Evolutionary conservation across 2,329 filamentous ascomycete species (phyloP).

Genomic region (Coniochaeta ligniaria): DNA sequence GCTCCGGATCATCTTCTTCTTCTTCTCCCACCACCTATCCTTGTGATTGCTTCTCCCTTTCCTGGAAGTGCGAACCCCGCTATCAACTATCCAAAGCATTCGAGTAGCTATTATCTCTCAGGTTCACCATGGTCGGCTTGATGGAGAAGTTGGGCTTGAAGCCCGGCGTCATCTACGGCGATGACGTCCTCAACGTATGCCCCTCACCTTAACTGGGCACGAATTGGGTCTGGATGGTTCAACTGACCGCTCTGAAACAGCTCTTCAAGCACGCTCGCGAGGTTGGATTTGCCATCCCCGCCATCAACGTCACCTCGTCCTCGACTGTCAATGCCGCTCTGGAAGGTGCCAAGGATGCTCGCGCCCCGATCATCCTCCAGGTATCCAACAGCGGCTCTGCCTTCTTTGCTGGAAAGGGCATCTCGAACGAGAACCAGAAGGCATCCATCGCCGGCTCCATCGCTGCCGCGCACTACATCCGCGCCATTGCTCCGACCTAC

Average conservation of each 20-base stretch:
- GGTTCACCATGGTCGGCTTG: conserved; percentile 18
- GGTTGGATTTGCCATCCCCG: conserved; percentile 82
- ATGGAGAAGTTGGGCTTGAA: conserved; percentile 39
- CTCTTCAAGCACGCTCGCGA: conserved; percentile 89
- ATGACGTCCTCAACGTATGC: conserved; percentile 36
- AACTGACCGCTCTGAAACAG: conserved; percentile 4
- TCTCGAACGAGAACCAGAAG: conserved; percentile 63
- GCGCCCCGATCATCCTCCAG: conserved; percentile 89
- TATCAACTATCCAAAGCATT: too few relatives aligned
- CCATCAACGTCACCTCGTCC: conserved; percentile 90
- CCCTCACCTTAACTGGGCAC: neutral
- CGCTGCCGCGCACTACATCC: conserved; percentile 90
- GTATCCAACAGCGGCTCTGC: conserved; percentile 78
- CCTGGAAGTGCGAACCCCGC: too few relatives aligned
- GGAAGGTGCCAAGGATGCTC: conserved; percentile 89
- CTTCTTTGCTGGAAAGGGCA: conserved; percentile 87
- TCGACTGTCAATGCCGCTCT: conserved; percentile 72
- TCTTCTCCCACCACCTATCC: too few relatives aligned
- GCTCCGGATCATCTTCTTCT: too few relatives aligned
- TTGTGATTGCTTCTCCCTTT: too few relatives aligned
- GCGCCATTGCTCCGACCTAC: conserved; percentile 78
- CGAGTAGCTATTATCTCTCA: too few relatives aligned
- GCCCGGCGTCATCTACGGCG: conserved; percentile 46
- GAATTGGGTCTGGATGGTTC: neutral
- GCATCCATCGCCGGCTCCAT: conserved; percentile 84